Conservation (phyloP, 257 asterid species). For the Solanum clarkiae region DNA sequence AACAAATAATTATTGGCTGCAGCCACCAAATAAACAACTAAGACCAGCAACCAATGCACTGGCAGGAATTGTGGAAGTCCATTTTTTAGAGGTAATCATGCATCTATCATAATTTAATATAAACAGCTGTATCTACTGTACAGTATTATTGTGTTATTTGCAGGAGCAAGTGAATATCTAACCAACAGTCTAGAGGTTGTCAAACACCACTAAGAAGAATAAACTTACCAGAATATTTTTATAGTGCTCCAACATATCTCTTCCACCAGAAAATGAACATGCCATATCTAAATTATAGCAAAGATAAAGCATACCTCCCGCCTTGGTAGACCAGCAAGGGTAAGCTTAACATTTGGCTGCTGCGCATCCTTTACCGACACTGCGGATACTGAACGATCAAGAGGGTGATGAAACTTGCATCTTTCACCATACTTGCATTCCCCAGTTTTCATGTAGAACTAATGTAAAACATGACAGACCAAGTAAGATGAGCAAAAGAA, state of each 20-base stretch:
- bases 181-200: neutral
- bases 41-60: neutral
- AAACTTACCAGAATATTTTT: neutral
- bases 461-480: conserved; percentile 2
- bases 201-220: neutral
- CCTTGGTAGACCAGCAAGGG: conserved; percentile 90
- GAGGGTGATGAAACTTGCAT: conserved; percentile 91
- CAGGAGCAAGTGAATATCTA: neutral
- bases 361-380: conserved; percentile 25
- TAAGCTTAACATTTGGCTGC: conserved; percentile 55
- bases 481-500: neutral
- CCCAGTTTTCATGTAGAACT: conserved; percentile 96
- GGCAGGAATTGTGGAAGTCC: neutral
- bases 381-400: conserved; percentile 47
- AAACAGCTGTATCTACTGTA: neutral
- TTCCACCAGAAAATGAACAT: neutral
- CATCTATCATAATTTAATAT: neutral
- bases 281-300: neutral
- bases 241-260: neutral
- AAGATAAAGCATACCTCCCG: conserved; percentile 57
- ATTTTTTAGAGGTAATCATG: neutral
- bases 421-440: conserved; percentile 67
- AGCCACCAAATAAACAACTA: neutral
- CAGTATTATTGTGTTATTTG: neutral
- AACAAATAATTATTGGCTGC: neutral